Base-by-base conservation (phyloP, 2,329 filamentous ascomycete species). In the Graphilbum ipis-grandicollis region DNA sequence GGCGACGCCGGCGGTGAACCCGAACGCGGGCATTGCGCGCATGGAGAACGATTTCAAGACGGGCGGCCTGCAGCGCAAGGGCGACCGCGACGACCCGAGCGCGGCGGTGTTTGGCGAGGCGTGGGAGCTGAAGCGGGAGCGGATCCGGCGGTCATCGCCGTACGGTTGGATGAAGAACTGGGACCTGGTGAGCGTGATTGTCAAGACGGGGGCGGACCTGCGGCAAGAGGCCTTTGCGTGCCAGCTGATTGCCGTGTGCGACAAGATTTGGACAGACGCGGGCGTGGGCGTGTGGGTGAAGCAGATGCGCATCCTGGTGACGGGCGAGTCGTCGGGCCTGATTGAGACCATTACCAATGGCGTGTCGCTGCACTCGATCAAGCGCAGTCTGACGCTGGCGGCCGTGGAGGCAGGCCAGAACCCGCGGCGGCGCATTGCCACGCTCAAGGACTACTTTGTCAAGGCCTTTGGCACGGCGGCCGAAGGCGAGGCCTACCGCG, bases 21-120 rank as follows among this genome's bases (percentile, higher is more conserved):
- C 74, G 13, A 79, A 72, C 40, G 80, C 80, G 9, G 82, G 82
- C 40, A 75, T 79, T 37, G 82, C 81, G 38, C 70, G 82, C 39
- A 90, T 90, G 82, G 82, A 90, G 52, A 90, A 90, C 51, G 82
- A 90, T 52, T 71, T 84, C 54, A 88, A 85, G 60, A 90, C 82
- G 13, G 82, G 80, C 44, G 82, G 82, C 38, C 75, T 90, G 13
- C 78, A 81, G 50, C 71, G 79, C 36, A 79, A 81, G 50, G 80
- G 80, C 25, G 82, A 90, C 53, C 75, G 82, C 28, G 82, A 90
- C 49, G 82, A 90, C 51, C 82, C 82, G 31, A 86, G 80, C 48
- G 82, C 82, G 26, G 82, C 82, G 9, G 83, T 83, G 5, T 88
- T 90, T 55, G 82, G 83, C 40, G 82, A 90, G 56, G 82, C 82